phyloP scores from a whole-genome alignment of 495 filamentous ascomycete genomes.

The Penicillium cataractarum region DNA sequence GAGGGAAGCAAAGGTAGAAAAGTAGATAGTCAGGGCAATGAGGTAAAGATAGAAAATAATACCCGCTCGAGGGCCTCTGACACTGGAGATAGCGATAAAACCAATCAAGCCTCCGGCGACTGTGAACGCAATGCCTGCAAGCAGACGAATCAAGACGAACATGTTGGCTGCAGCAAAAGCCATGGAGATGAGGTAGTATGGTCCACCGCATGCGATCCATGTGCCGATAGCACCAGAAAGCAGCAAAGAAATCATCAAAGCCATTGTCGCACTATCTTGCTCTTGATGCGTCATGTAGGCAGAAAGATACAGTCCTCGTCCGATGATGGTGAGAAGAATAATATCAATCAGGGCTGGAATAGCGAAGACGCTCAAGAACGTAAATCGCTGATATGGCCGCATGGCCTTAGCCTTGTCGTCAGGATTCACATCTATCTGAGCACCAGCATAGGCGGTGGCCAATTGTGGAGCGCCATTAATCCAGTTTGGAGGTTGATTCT shows the following conservation, averaged over 20 bases:
- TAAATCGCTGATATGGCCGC: slow-evolving; percentile 55
- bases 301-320: slow-evolving; percentile 61
- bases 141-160: slow-evolving; percentile 60
- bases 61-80: slow-evolving; percentile 42
- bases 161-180: slow-evolving; percentile 64
- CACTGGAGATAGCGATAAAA: slow-evolving; percentile 50
- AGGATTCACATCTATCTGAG: slow-evolving; percentile 59
- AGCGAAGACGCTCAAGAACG: slow-evolving; percentile 63
- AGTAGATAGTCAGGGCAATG: slow-evolving; percentile 52
- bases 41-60: slow-evolving; percentile 56
- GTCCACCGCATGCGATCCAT: slow-evolving; percentile 61
- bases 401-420: slow-evolving; percentile 47
- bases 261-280: slow-evolving; percentile 56
- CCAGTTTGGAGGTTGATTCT: slow-evolving; percentile 55
- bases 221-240: slow-evolving; percentile 61
- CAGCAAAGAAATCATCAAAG: slow-evolving; percentile 60
- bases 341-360: slow-evolving; percentile 65
- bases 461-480: slow-evolving; percentile 53
- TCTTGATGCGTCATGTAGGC: slow-evolving; percentile 55
- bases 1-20: slow-evolving; percentile 53
- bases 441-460: slow-evolving; percentile 56
- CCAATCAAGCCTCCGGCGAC: slow-evolving; percentile 51
- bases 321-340: slow-evolving; percentile 57
- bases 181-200: slow-evolving; percentile 63
- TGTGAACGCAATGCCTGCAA: slow-evolving; percentile 61